Percentiles rank a stretch among this genome's conserved stretches.
phyloP scores from a whole-genome alignment of 2,329 filamentous ascomycete species.

The Trichoderma aggressivum region DNA sequence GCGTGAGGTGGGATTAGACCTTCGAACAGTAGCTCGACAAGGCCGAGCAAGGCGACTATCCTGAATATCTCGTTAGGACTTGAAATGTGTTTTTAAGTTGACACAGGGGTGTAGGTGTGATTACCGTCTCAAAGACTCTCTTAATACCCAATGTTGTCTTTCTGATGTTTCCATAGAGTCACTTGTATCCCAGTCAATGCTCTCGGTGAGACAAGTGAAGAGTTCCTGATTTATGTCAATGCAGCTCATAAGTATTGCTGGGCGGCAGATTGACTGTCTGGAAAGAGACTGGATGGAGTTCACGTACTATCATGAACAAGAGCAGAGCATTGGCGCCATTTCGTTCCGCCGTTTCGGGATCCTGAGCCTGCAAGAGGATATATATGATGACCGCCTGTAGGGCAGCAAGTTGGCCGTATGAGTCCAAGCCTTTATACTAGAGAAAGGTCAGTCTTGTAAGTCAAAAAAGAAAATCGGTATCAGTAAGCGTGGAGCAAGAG shows the following conservation, averaged over 20 bases:
- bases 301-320: background rate
- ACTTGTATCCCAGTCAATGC: background rate
- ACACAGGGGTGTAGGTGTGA: background rate
- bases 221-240: background rate
- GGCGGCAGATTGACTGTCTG: background rate
- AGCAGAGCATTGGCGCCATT: conserved; percentile 10
- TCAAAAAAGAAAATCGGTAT: background rate
- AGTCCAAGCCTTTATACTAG: background rate
- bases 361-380: conserved; percentile 1
- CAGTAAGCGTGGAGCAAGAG: background rate
- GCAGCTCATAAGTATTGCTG: background rate
- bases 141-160: background rate
- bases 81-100: background rate
- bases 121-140: conserved; percentile 5
- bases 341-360: background rate
- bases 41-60: conserved; percentile 1
- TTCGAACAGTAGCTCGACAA: conserved; percentile 4
- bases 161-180: background rate
- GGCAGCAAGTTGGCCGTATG: background rate
- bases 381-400: conserved; percentile 8
- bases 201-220: conserved; percentile 9
- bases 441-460: background rate
- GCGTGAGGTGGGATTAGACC: conserved; percentile 1
- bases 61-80: background rate
- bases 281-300: background rate